Conservation (phyloP, 2,329 filamentous ascomycete genomes). For the Zalaria sp. region DNA sequence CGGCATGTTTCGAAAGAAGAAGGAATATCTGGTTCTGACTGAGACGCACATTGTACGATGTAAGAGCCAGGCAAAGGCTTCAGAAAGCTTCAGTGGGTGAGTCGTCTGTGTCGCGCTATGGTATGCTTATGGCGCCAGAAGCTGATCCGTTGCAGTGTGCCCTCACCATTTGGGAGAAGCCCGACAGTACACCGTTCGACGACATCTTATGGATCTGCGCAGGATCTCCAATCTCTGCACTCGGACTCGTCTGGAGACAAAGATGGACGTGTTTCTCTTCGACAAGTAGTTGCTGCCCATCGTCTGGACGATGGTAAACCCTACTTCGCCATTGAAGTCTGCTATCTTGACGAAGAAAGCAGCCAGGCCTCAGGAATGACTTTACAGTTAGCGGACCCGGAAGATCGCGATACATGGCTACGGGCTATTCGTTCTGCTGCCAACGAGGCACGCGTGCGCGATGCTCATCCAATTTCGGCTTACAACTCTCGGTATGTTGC, state of each 20-base stretch:
- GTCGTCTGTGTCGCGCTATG: background rate
- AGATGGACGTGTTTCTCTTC: constrained; percentile 45
- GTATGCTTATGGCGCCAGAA: background rate
- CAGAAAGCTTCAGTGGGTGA: constrained; percentile 41
- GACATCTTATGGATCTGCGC: constrained; percentile 45
- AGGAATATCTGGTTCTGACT: constrained; percentile 57
- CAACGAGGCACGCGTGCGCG: constrained; percentile 37
- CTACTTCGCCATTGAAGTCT: constrained; percentile 53
- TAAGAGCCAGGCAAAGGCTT: constrained; percentile 52
- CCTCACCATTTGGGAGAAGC: constrained; percentile 23
- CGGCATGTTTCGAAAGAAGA: constrained; percentile 58
- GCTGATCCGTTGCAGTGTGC: constrained; percentile 15
- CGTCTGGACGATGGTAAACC: constrained; percentile 53
- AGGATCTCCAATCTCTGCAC: constrained; percentile 42
- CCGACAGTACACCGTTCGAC: constrained; percentile 39
- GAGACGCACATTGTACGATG: constrained; percentile 54
- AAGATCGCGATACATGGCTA: constrained; percentile 54
- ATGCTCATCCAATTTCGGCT: constrained; percentile 40
- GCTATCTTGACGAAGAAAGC: constrained; percentile 51
- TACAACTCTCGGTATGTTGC: constrained; percentile 48
- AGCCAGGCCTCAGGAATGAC: constrained; percentile 48
- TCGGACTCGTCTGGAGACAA: constrained; percentile 37
- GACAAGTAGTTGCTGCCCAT: constrained; percentile 54
- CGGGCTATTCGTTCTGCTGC: constrained; percentile 46
- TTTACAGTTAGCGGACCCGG: constrained; percentile 48